Conservation (phyloP, 2,329 filamentous ascomycete genomes). For the Dactylellina haptotyla region DNA sequence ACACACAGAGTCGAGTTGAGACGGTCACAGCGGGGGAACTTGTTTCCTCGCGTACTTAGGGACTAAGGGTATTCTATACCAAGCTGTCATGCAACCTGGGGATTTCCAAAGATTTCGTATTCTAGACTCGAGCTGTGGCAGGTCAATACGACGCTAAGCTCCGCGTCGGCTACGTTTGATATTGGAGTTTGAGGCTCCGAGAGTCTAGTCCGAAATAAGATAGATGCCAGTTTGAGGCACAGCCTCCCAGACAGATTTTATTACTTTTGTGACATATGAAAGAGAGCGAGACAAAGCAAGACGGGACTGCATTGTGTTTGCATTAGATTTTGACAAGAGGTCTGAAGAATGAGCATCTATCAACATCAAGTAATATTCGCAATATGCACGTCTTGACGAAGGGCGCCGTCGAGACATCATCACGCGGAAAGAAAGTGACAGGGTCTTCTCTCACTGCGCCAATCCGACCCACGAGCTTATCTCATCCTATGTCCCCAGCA, state of each 20-base stretch:
- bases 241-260: conserved; percentile 4
- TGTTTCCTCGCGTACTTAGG: not conserved
- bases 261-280: not conserved
- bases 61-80: not conserved
- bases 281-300: not conserved
- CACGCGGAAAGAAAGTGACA: conserved; percentile 27
- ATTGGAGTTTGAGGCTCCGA: conserved; percentile 5
- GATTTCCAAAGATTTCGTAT: not conserved
- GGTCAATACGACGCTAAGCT: conserved; percentile 23
- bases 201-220: conserved; percentile 21
- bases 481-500: conserved; percentile 21
- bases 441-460: conserved; percentile 23
- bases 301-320: not conserved
- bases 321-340: not conserved
- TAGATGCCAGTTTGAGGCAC: not conserved
- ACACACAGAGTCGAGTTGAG: too few species aligned
- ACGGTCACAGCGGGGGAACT: too few species aligned
- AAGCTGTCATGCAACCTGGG: not conserved
- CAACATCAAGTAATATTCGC: not conserved
- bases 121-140: conserved; percentile 5
- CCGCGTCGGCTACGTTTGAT: conserved; percentile 39
- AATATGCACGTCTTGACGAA: not conserved
- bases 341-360: not conserved
- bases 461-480: conserved; percentile 38
- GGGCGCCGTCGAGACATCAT: conserved; percentile 3